These are phyloP conservation scores for Lactarius quietus DNA, from an alignment of 768 basidiomycete genomes.

Conservation along the genomic window DNA sequence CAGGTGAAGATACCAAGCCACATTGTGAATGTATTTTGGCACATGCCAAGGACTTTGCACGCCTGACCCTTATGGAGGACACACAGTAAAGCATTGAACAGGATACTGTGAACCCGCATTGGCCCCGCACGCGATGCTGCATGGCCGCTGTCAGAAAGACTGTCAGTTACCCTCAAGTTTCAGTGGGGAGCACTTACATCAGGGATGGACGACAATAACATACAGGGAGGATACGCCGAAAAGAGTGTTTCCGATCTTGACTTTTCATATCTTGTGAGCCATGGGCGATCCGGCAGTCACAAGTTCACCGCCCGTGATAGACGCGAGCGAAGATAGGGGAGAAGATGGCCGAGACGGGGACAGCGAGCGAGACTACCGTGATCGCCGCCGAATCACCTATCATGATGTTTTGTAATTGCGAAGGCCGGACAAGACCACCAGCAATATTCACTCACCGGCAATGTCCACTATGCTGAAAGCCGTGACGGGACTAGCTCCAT, in stretches of 20 bases:
- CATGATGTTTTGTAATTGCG: too few relatives aligned
- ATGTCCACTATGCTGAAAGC: too few relatives aligned
- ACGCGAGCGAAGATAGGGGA: constrained; percentile 86
- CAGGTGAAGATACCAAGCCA: too few relatives aligned
- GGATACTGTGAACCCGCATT: constrained; percentile 73
- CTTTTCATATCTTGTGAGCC: constrained; percentile 77
- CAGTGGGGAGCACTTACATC: constrained; percentile 56
- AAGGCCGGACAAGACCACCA: too few relatives aligned
- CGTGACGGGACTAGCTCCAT: too few relatives aligned
- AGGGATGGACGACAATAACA: constrained; percentile 71
- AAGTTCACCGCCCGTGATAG: constrained; percentile 78
- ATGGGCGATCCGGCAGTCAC: constrained; percentile 83
- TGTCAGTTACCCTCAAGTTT: too few relatives aligned
- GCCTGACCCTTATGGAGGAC: constrained; percentile 49
- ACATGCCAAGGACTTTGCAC: too few relatives aligned
- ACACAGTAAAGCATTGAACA: constrained; percentile 70
- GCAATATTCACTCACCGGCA: too few relatives aligned
- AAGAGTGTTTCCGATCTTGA: constrained; percentile 84
- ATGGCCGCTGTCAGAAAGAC: constrained; percentile 6
- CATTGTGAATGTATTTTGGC: too few relatives aligned
- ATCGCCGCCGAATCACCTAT: too few relatives aligned
- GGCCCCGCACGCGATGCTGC: constrained; percentile 84
- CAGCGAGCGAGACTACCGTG: too few relatives aligned
- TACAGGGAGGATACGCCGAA: constrained; percentile 72
- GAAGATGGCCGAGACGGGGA: constrained; percentile 85